Conservation (phyloP, 352 stramenopile species). For the Thalassiosira gravida region DNA sequence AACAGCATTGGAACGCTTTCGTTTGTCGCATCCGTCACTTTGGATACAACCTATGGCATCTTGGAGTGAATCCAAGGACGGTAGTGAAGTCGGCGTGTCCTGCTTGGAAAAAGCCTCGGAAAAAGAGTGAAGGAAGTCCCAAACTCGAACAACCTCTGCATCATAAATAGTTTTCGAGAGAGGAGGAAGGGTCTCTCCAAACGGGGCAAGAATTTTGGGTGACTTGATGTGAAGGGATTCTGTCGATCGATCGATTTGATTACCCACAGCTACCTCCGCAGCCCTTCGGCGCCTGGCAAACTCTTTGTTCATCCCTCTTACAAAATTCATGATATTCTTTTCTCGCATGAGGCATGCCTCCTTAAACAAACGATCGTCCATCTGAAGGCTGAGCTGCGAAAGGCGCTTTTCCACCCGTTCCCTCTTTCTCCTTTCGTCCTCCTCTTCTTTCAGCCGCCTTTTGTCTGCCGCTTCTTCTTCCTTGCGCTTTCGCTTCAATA, state of each 20-base stretch:
- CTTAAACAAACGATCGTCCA: slow-evolving; percentile 83
- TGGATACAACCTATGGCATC: slow-evolving; percentile 73
- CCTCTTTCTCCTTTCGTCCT: slow-evolving; percentile 76
- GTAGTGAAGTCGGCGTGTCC: slow-evolving; percentile 48
- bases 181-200: slow-evolving; percentile 60
- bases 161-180: slow-evolving; percentile 69
- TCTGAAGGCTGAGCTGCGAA: slow-evolving; percentile 69
- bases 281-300: slow-evolving; percentile 72
- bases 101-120: slow-evolving; percentile 63
- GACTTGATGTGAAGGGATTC: slow-evolving; percentile 11
- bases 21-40: slow-evolving; percentile 20
- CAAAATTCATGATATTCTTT: slow-evolving; percentile 75
- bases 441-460: slow-evolving; percentile 58
- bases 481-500: slow-evolving; percentile 61
- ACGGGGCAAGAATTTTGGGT: slow-evolving; percentile 34
- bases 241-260: slow-evolving; percentile 47
- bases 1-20: slow-evolving; percentile 57
- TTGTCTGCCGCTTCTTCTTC: slow-evolving; percentile 37
- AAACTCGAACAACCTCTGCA: slow-evolving; percentile 81
- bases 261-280: slow-evolving; percentile 69
- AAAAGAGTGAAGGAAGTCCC: slow-evolving; percentile 85
- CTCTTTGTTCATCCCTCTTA: slow-evolving; percentile 78
- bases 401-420: slow-evolving; percentile 75
- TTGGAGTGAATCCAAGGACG: slow-evolving; percentile 78
- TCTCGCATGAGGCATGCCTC: slow-evolving; percentile 79